Base-by-base conservation (phyloP, 306 rosid genomes). In the Inga leiocalycina region DNA sequence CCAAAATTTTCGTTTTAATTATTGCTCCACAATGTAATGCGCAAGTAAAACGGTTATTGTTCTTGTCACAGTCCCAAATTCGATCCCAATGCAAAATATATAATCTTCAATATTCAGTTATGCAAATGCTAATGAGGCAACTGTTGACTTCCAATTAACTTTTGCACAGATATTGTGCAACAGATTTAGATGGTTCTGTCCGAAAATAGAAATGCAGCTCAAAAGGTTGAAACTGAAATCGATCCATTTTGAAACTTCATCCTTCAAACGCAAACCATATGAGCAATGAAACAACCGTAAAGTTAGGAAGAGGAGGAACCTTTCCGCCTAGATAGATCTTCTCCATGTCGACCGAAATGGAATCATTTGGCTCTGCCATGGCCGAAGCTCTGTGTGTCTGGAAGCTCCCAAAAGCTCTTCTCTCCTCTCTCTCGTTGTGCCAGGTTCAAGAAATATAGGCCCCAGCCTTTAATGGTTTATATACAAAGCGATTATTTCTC, bases 311-410 rank as follows among this genome's bases (percentile, higher is more conserved):
- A 39, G 30, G 48, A 1, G 27, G 15, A 76, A 96, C 99, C 98
- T 92, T 91, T 86, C 99, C 99, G 85, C 97, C 95, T 61, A 96
- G 97, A 87, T 94, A 91, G 97, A 96, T 94, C 95, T 88, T 94
- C 90, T 94, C 97, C 91, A 92, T 84, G 57, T 94, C 88, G 39
- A 94, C 73, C 71, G 99, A 90, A 88, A 94, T 85, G 88, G 91
- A 89, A 80, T 96, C 93, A 83, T 83, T 91, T 13, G 93, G 81
- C 32, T 92, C 92, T 51, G 91, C 90, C 94, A 91, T 96, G 89
- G 92, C 91, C 85, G 85, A 13, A 85, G 88, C 84, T 89, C 88
- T 81, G 82, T 48, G 88, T 77, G 75, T 68, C 86, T 84, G 84
- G 89, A 88, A 90, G 82, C 87, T 85, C 86, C 87, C 30, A 27